Evolutionary conservation across 2,329 filamentous ascomycete species (phyloP).

Genomic region (Fusarium xyrophilum): DNA sequence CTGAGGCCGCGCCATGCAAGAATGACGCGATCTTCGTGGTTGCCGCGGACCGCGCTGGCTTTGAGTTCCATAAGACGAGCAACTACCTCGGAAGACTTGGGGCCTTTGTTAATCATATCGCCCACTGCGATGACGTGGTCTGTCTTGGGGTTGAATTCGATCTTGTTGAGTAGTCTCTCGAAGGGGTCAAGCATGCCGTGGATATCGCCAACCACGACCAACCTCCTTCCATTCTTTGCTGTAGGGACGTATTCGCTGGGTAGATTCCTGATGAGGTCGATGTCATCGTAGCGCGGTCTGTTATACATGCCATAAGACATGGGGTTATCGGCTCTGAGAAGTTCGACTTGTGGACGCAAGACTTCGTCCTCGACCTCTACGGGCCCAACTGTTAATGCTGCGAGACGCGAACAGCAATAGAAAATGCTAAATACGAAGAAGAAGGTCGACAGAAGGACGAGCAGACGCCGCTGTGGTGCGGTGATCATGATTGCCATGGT

Average conservation of each 20-base stretch:
- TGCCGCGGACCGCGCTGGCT: slow-evolving; percentile 86
- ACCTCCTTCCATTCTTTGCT: slow-evolving; percentile 56
- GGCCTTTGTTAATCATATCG: slow-evolving; percentile 86
- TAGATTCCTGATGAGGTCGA: slow-evolving; percentile 44
- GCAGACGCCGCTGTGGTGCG: slow-evolving; percentile 41
- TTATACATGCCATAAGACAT: slow-evolving; percentile 52
- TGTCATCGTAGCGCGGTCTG: slow-evolving; percentile 49
- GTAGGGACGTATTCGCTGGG: slow-evolving; percentile 45
- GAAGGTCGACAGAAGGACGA: slow-evolving; percentile 43
- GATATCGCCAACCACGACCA: slow-evolving; percentile 89
- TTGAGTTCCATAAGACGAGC: slow-evolving; percentile 74
- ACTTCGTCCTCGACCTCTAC: slow-evolving; percentile 8
- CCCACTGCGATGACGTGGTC: slow-evolving; percentile 82
- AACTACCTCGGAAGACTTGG: slow-evolving; percentile 80
- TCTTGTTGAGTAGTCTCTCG: slow-evolving; percentile 69
- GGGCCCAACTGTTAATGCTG: slow-evolving; percentile 33
- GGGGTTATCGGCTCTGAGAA: slow-evolving; percentile 43
- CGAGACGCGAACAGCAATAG: slow-evolving; percentile 46
- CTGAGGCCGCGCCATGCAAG: slow-evolving; percentile 58
- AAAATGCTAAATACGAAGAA: slow-evolving; percentile 47
- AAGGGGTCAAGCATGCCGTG: slow-evolving; percentile 82
- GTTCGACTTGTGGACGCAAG: slow-evolving; percentile 17
- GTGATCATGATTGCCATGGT: slow-evolving; percentile 37
- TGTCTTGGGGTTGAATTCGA: slow-evolving; percentile 60
- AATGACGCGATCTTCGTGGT: slow-evolving; percentile 90